Evolutionary conservation across 2,329 filamentous ascomycete species (phyloP).

Genomic region (Neurospora sp.): DNA sequence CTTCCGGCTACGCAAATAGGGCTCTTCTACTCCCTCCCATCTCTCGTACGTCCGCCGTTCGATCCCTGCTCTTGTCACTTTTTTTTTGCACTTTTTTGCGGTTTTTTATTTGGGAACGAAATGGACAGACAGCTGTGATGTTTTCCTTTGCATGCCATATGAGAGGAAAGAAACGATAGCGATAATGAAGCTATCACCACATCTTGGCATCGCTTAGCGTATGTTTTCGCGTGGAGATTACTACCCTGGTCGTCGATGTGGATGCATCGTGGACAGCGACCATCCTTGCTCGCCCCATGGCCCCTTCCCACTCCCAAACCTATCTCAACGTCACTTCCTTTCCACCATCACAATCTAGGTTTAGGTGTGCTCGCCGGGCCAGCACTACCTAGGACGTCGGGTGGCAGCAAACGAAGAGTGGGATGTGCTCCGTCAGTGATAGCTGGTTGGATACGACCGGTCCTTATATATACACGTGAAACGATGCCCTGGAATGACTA

Average conservation of each 20-base stretch:
- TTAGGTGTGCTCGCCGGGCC: neutral
- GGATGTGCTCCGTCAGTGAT: neutral
- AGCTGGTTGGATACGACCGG: no score
- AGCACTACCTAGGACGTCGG: no score
- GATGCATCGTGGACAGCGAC: neutral
- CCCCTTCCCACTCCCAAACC: neutral
- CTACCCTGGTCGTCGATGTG: neutral
- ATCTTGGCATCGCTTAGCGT: neutral
- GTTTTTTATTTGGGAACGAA: neutral
- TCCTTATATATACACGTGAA: no score
- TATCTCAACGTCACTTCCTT: neutral
- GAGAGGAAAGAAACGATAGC: no score
- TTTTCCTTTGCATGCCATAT: no score
- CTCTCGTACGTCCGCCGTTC: neutral
- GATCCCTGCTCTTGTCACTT: neutral
- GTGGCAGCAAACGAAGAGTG: neutral
- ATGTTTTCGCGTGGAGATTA: neutral
- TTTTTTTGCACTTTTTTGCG: neutral
- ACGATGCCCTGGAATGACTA: neutral
- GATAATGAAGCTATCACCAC: neutral
- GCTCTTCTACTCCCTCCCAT: neutral
- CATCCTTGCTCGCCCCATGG: neutral
- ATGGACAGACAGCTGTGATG: no score
- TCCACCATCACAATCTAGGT: neutral
- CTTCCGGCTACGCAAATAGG: neutral